Conservation (phyloP, 2,329 filamentous ascomycete genomes). For the Ustulina deusta region DNA sequence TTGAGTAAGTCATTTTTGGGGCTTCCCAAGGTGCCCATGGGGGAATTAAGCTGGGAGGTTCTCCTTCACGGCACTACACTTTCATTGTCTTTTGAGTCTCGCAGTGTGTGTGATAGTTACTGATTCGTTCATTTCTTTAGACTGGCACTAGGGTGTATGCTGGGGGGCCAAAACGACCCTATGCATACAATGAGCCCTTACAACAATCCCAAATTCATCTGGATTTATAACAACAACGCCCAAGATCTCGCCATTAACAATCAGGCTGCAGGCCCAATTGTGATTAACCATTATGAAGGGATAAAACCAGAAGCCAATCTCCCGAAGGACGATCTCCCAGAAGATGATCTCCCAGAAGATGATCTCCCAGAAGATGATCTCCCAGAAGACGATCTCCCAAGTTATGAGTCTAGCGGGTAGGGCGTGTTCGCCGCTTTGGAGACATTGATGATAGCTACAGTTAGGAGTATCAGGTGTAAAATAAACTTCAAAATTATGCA, state of each 20-base stretch:
- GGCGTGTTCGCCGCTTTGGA: not conserved
- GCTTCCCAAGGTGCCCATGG: not conserved
- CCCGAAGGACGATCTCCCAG: constrained; percentile 3
- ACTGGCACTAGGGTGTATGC: constrained; percentile 15
- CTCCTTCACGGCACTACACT: not conserved
- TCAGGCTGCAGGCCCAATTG: not conserved
- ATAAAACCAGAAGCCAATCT: not conserved
- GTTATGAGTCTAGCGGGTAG: too few relatives aligned
- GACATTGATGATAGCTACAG: not conserved
- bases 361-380: too few relatives aligned
- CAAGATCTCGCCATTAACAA: too few relatives aligned
- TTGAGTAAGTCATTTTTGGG: constrained; percentile 19
- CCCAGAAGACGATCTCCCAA: too few relatives aligned
- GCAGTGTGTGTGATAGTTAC: not conserved
- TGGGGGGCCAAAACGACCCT: not conserved
- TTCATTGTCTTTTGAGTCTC: not conserved
- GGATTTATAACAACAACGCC: constrained; percentile 37
- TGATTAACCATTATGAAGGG: constrained; percentile 24
- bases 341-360: too few relatives aligned
- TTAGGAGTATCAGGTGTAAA: not conserved
- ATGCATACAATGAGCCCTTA: not conserved
- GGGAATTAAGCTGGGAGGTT: not conserved
- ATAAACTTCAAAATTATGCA: not conserved
- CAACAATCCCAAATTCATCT: constrained; percentile 16
- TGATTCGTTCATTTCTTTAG: constrained; percentile 8